Base-by-base conservation (phyloP, 2,329 filamentous ascomycete species). In the Cercospora nicotianae region DNA sequence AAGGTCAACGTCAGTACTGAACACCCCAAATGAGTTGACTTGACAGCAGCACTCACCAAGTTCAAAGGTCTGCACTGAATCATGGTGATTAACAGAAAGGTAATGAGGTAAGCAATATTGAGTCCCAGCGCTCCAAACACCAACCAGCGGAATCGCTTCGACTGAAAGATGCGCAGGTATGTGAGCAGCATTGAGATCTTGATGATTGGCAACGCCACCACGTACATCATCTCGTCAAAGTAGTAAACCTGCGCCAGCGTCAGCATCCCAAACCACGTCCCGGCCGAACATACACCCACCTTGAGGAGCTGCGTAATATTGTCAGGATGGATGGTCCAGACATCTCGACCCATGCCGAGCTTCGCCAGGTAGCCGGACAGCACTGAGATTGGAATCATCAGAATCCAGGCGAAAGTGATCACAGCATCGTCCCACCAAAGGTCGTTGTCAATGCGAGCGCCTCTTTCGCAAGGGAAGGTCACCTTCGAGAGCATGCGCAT, bases 351-450 rank as follows among this genome's bases (percentile, higher is more conserved):
- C 3, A 70, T 63, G 2, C 64, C 64, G 6, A 67, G 48, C 13
- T 53, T 55, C 8, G 59, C 64, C 64, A 71, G 55, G 39, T 48
- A 18, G 42, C 10, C 23, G 1, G 65, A 70, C 10, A 69, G 18
- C n/a, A 61, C 59, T 1, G 63, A 63, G 8, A 70, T 70, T 0
- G 69, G 65, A 42, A 72, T 70, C 31, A 69, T 31, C 2, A 69
- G 30, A 4, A 69, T 7, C 39, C 60, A 66, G 4, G 70, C 70
- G 42, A 69, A 18, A 9, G 45, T 66, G 3, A 70, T 69, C 20
- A 64, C 60, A 9, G 57, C 30, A 58, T 72, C 69, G 28, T 72
- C 70, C 68, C 68, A 72, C 67, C 68, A 70, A 18, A 67, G 55
- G n/a, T 70, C 64, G 10, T 63, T 51, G 58, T 69, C 65, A 16